These are phyloP conservation scores for Lachnum nothofagi DNA, from an alignment of 2,329 filamentous ascomycete genomes.

Conservation along the genomic window DNA sequence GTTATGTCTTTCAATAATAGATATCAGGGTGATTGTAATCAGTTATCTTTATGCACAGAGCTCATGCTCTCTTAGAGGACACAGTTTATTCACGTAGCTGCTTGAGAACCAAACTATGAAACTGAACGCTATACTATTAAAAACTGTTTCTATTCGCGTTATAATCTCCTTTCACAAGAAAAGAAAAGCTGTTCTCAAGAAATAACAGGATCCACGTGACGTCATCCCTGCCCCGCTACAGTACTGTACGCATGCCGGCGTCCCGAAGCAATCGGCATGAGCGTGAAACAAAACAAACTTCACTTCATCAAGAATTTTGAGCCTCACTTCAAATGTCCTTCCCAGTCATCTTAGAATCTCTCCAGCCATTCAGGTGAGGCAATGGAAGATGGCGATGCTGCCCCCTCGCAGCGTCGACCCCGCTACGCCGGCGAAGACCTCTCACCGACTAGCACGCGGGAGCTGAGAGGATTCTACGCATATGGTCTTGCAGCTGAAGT, in stretches of 20 bases:
- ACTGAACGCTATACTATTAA: too few species aligned
- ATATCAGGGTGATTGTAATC: too few species aligned
- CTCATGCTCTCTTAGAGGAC: too few species aligned
- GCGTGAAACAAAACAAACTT: neutral
- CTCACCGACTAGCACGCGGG: conserved; percentile 74
- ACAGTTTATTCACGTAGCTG: too few species aligned
- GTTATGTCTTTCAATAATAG: too few species aligned
- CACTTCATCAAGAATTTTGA: neutral
- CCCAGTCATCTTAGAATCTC: neutral
- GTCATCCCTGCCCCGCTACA: neutral
- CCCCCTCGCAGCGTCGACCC: conserved; percentile 29
- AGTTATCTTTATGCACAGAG: too few species aligned
- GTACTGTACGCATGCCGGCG: neutral
- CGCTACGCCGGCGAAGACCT: conserved; percentile 78
- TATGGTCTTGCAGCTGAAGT: conserved; percentile 95
- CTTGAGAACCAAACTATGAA: too few species aligned
- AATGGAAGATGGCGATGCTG: conserved; percentile 22
- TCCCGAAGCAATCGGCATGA: neutral
- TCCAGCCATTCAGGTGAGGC: neutral
- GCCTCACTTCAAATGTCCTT: neutral
- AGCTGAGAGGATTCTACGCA: conserved; percentile 88
- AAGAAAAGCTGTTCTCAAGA: neutral
- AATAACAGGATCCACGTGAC: neutral
- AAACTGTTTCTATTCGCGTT: too few species aligned
- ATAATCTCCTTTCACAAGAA: too few species aligned